Percentiles rank a stretch among this genome's conserved stretches.
phyloP scores from a whole-genome alignment of 805 yeast genomes.

The Soucietia sequanensis region DNA sequence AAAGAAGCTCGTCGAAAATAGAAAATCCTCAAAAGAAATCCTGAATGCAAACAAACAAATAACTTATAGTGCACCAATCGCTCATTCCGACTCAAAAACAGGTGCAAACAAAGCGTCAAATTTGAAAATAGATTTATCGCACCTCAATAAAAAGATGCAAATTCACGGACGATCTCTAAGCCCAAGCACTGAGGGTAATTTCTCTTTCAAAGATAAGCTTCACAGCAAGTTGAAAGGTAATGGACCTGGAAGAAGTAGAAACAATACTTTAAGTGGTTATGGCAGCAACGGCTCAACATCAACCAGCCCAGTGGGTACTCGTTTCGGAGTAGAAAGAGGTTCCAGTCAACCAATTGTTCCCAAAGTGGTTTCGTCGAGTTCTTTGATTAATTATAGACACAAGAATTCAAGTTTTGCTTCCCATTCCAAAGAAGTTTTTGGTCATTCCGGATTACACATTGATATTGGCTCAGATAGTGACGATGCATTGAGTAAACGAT shows the following conservation, averaged over 20 bases:
- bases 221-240: constrained; percentile 4
- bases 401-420: not conserved
- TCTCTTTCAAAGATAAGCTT: constrained; percentile 4
- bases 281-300: not conserved
- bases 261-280: not conserved
- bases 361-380: constrained; percentile 5
- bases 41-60: too few species aligned
- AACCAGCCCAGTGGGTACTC: constrained; percentile 1
- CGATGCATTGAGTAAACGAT: not conserved
- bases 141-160: constrained; percentile 1
- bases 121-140: constrained; percentile 4
- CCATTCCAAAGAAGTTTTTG: not conserved
- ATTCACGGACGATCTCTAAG: constrained; percentile 6
- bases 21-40: not conserved
- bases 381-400: constrained; percentile 2
- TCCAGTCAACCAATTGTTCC: constrained; percentile 2
- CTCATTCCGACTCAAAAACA: not conserved
- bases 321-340: not conserved
- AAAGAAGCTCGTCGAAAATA: constrained; percentile 15
- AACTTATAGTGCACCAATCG: not conserved
- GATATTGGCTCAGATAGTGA: not conserved
- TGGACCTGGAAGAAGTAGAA: not conserved
- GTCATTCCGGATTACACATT: not conserved
- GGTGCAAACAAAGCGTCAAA: not conserved
- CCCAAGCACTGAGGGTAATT: constrained; percentile 3